phyloP scores from a whole-genome alignment of 768 basidiomycete genomes.

The Pisolithus tinctorius region DNA sequence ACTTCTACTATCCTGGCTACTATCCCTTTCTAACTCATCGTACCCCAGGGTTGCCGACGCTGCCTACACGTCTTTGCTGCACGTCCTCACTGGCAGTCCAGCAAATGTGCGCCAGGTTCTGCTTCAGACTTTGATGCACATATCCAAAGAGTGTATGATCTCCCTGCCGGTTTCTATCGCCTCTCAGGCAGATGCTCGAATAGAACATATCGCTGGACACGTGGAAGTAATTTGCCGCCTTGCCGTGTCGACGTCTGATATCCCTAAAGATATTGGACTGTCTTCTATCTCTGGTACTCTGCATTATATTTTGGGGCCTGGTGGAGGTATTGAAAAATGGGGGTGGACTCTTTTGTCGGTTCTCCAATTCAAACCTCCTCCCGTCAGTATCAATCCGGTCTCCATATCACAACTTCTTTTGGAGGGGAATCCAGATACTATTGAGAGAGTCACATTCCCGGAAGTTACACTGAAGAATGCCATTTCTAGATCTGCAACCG shows the following conservation, averaged over 20 bases:
- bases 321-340: constrained; percentile 87
- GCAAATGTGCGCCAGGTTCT: constrained; percentile 35
- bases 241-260: constrained; percentile 9
- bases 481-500: constrained; percentile 41
- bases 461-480: constrained; percentile 51
- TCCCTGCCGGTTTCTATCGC: constrained; percentile 67
- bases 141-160: constrained; percentile 57
- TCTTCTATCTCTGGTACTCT: constrained; percentile 46
- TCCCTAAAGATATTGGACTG: constrained; percentile 19
- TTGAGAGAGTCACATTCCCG: constrained; percentile 45
- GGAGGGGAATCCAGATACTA: constrained; percentile 38
- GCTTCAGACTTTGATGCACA: constrained; percentile 52
- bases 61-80: constrained; percentile 41
- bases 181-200: constrained; percentile 65
- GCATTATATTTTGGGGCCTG: constrained; percentile 67
- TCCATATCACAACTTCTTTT: constrained; percentile 51
- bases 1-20: constrained; percentile 63
- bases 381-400: constrained; percentile 38
- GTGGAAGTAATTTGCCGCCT: constrained; percentile 67
- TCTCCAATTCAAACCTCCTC: constrained; percentile 64
- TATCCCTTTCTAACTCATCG: constrained; percentile 61
- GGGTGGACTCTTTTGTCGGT: constrained; percentile 80
- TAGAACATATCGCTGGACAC: constrained; percentile 60
- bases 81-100: constrained; percentile 38
- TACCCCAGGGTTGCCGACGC: constrained; percentile 45